phyloP scores from a whole-genome alignment of 176 grass and related monocot species.

The Eremochloa ophiuroides region DNA sequence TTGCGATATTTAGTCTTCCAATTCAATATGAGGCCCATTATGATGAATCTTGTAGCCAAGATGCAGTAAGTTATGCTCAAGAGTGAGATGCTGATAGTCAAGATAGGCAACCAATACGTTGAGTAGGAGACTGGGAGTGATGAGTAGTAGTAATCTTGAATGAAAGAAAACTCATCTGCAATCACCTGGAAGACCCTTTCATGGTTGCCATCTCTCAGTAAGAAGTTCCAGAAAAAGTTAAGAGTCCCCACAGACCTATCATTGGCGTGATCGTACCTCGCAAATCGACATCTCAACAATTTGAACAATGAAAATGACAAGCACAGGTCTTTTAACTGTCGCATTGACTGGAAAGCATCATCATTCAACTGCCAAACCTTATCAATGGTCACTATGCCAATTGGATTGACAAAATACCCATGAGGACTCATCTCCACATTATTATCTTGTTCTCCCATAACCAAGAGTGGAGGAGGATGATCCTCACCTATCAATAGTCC shows the following conservation, averaged over 20 bases:
- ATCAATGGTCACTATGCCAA: background rate
- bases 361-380: background rate
- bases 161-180: background rate
- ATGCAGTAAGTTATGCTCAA: background rate
- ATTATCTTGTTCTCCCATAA: background rate
- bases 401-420: background rate
- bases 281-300: background rate
- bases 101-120: background rate
- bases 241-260: background rate
- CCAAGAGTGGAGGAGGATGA: background rate
- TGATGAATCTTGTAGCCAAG: background rate
- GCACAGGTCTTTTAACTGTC: background rate
- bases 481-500: background rate
- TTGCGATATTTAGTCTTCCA: background rate
- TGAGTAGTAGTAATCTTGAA: slow-evolving; percentile 4
- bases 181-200: background rate
- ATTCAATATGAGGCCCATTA: background rate
- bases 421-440: background rate
- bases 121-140: background rate
- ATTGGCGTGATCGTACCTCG: background rate
- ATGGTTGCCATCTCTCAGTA: background rate
- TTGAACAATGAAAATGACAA: background rate
- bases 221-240: background rate
- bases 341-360: accelerated
- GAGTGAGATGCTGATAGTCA: background rate